These are phyloP conservation scores for Vigna nakashimae DNA, from an alignment of 306 rosid genomes.

Conservation along the genomic window DNA sequence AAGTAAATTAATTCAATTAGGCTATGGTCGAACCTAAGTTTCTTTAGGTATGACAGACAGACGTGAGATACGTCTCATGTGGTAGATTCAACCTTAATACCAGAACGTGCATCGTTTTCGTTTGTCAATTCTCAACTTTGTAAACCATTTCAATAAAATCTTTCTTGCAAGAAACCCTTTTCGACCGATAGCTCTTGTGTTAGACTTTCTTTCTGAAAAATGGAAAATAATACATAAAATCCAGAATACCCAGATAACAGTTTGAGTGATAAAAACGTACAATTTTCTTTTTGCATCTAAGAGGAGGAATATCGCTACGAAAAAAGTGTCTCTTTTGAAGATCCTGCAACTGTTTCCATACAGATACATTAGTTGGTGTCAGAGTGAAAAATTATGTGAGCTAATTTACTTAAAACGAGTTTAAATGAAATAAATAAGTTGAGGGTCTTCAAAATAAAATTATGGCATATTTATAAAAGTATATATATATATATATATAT, in stretches of 20 bases:
- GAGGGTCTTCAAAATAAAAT: background rate
- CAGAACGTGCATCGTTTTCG: slow-evolving; percentile 29
- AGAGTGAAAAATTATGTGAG: background rate
- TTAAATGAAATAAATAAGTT: background rate
- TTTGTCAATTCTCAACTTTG: slow-evolving; percentile 17
- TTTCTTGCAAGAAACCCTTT: slow-evolving; percentile 21
- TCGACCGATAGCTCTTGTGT: background rate
- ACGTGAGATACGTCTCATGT: slow-evolving; percentile 49
- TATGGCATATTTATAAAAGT: too few relatives aligned
- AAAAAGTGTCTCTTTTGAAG: background rate
- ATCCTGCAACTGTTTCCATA: background rate
- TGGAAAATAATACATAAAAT: too few relatives aligned
- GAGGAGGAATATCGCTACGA: too few relatives aligned
- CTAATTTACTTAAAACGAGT: background rate
- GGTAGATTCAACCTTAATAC: slow-evolving; percentile 56
- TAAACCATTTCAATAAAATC: background rate
- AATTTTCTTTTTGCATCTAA: too few relatives aligned
- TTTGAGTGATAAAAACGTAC: too few relatives aligned
- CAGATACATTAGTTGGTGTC: background rate
- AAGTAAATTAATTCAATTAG: slow-evolving; percentile 17
- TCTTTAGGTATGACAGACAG: slow-evolving; percentile 47
- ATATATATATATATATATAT: background rate
- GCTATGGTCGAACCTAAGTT: slow-evolving; percentile 35
- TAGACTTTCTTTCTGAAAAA: too few relatives aligned
- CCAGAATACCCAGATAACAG: too few relatives aligned